A percentile compares a stretch with the other conserved stretches of the same genome.
These are phyloP conservation scores for Globisporangium radiosum DNA, from an alignment of 352 stramenopile species.

Conservation along the genomic window DNA sequence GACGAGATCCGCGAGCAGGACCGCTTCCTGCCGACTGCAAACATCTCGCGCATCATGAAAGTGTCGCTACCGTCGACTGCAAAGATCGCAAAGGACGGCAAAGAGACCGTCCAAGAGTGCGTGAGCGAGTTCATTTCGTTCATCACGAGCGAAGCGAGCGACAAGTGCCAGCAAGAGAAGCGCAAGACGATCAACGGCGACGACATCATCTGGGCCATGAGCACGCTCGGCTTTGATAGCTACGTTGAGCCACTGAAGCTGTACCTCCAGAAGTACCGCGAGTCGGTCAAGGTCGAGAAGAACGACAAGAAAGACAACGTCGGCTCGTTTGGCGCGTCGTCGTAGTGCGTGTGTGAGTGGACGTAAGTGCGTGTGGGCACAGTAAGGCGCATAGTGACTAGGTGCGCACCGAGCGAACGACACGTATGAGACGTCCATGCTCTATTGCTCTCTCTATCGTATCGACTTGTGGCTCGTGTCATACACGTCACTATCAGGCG, in stretches of 20 bases:
- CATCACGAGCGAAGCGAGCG: slow-evolving; percentile 97
- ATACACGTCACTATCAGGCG: background rate
- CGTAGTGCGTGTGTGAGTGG: slow-evolving; percentile 26
- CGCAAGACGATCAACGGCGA: slow-evolving; percentile 99
- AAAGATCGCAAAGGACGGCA: slow-evolving; percentile 99
- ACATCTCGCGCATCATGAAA: slow-evolving; percentile 99
- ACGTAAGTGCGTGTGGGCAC: background rate
- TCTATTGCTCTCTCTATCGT: background rate
- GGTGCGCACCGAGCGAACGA: too few relatives aligned
- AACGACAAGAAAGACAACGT: slow-evolving; percentile 90
- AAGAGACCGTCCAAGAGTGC: slow-evolving; percentile 99
- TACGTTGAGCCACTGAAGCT: slow-evolving; percentile 99
- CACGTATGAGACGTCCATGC: too few relatives aligned
- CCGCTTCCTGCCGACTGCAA: slow-evolving; percentile 98
- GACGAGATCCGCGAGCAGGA: slow-evolving; percentile 94
- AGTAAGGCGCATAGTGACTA: background rate
- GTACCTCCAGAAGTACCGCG: slow-evolving; percentile 98
- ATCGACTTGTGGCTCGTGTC: background rate
- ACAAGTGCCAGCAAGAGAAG: slow-evolving; percentile 99
- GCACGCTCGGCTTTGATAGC: slow-evolving; percentile 98
- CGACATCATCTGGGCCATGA: slow-evolving; percentile 99
- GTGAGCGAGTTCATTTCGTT: slow-evolving; percentile 99
- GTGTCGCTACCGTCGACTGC: slow-evolving; percentile 96
- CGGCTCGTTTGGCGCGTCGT: slow-evolving; percentile 78
- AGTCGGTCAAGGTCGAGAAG: slow-evolving; percentile 90